Percentiles rank a stretch among this genome's conserved stretches.
Conservation (phyloP, 306 rosid species). For the Fragaria iinumae region DNA sequence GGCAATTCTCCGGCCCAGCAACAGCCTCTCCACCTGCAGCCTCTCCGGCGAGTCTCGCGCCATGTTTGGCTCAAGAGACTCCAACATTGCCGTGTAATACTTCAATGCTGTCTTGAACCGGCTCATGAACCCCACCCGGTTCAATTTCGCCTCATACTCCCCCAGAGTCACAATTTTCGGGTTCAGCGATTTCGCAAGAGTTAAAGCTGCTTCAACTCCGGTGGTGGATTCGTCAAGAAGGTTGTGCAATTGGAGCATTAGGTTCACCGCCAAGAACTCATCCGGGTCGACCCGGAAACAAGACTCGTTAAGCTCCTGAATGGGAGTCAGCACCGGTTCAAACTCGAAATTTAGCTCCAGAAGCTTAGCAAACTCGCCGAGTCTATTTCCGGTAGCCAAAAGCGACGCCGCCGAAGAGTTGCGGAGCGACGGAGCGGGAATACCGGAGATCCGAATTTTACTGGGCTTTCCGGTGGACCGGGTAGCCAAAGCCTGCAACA, state of each 20-base stretch:
- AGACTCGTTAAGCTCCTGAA: conserved; percentile 49
- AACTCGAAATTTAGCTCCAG: conserved; percentile 67
- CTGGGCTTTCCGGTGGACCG: conserved; percentile 78
- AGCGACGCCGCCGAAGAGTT: conserved; percentile 52
- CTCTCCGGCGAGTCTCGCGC: conserved; percentile 62
- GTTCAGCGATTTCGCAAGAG: conserved; percentile 66
- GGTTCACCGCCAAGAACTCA: conserved; percentile 77
- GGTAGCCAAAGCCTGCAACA: conserved; percentile 86
- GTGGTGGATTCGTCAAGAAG: conserved; percentile 64
- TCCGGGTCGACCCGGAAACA: conserved; percentile 57
- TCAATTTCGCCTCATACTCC: conserved; percentile 75
- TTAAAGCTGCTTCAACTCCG: conserved; percentile 53
- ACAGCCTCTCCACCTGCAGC: conserved; percentile 57
- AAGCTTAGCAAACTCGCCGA: conserved; percentile 72
- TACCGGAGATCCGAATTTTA: conserved; percentile 71
- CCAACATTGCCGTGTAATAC: conserved; percentile 74
- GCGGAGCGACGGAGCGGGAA: conserved; percentile 78
- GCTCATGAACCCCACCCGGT: conserved; percentile 47
- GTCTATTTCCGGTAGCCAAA: conserved; percentile 73
- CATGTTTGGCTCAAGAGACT: conserved; percentile 76
- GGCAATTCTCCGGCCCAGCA: conserved; percentile 66
- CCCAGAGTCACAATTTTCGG: conserved; percentile 81
- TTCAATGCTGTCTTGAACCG: conserved; percentile 67
- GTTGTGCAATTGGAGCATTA: conserved; percentile 86
- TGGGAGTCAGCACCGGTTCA: conserved; percentile 67